A percentile compares a stretch with the other conserved stretches of the same genome.
phyloP scores from a whole-genome alignment of 2,329 filamentous ascomycete genomes.

The Aspergillus hiratsukae region DNA sequence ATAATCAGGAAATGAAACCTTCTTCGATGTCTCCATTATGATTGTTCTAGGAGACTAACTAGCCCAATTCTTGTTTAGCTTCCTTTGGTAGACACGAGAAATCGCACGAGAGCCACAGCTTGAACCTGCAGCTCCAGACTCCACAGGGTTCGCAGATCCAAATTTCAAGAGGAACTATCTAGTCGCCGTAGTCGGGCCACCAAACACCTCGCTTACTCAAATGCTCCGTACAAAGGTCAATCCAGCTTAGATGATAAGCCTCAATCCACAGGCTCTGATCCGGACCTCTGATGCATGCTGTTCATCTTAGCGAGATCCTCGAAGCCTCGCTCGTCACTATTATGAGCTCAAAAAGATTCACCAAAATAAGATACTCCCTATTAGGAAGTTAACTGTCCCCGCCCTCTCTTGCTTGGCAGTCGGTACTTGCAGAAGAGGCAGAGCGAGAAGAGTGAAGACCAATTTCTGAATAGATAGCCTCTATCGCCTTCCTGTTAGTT shows the following conservation, averaged over 20 bases:
- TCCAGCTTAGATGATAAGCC: no score
- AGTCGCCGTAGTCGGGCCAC: neutral
- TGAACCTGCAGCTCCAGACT: constrained; percentile 12
- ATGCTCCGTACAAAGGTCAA: neutral
- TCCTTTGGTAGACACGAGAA: constrained; percentile 6
- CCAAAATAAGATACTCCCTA: no score
- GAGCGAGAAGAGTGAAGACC: no score
- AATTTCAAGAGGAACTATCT: constrained; percentile 16
- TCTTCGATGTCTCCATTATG: neutral
- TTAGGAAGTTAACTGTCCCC: no score
- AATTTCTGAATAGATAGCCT: no score
- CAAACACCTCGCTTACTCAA: neutral
- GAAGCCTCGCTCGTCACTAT: no score
- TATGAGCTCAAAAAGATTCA: no score
- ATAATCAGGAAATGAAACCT: neutral
- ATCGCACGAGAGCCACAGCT: neutral
- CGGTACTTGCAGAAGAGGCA: no score
- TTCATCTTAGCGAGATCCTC: no score
- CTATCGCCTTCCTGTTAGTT: neutral
- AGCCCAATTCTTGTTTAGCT: constrained; percentile 8
- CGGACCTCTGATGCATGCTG: no score
- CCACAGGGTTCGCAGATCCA: constrained; percentile 25
- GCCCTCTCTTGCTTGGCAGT: no score
- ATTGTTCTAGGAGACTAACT: neutral
- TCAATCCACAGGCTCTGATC: no score